These are phyloP conservation scores for Leccinum pallidistipes DNA, from an alignment of 1,284 basidiomycete species.

Conservation along the genomic window DNA sequence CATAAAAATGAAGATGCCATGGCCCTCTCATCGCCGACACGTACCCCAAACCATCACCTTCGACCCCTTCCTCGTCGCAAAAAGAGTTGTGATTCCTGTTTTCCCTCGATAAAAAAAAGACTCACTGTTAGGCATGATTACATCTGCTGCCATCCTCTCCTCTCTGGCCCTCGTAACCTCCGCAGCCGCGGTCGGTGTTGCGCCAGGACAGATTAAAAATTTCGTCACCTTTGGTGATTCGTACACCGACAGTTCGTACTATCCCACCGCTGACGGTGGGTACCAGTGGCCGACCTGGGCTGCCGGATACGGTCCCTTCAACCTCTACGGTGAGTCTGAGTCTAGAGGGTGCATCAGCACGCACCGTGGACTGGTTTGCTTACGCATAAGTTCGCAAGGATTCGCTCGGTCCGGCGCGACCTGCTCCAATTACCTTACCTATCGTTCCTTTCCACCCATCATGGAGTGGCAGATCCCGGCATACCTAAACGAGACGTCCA, in stretches of 20 bases:
- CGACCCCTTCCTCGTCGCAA: not conserved
- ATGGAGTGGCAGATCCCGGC: slow-evolving; percentile 39
- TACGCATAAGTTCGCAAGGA: not conserved
- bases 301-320: slow-evolving; percentile 38
- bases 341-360: no score
- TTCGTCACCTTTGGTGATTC: slow-evolving; percentile 49
- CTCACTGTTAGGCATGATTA: slow-evolving; percentile 7
- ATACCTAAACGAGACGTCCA: slow-evolving; percentile 33
- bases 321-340: slow-evolving; percentile 34
- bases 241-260: slow-evolving; percentile 42
- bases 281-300: slow-evolving; percentile 47
- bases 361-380: not conserved
- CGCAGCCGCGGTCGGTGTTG: slow-evolving; percentile 16
- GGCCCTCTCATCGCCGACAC: not conserved
- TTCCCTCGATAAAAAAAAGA: not conserved
- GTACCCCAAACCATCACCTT: not conserved
- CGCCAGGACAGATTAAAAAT: slow-evolving; percentile 40
- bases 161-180: slow-evolving; percentile 13
- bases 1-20: not conserved
- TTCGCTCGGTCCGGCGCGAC: slow-evolving; percentile 46
- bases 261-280: slow-evolving; percentile 36
- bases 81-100: slow-evolving; percentile 8
- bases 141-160: not conserved
- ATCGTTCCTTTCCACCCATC: slow-evolving; percentile 39
- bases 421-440: slow-evolving; percentile 44